Evolutionary conservation across 2,329 filamentous ascomycete species (phyloP).

Genomic region (Aspergillus aculeatus): DNA sequence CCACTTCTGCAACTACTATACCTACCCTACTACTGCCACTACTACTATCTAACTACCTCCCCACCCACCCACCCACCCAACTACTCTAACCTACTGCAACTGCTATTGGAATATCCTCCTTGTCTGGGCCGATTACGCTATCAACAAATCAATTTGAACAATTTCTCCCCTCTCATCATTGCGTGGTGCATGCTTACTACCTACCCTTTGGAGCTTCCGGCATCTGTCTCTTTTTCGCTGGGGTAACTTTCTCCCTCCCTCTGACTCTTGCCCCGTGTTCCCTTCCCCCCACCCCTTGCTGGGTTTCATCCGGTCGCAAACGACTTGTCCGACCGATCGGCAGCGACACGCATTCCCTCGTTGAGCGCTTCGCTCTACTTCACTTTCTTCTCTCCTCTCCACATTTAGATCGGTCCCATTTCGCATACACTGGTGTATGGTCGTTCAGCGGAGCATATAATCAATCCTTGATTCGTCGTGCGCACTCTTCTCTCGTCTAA

Average conservation of each 20-base stretch:
- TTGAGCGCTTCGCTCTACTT: constrained; percentile 10
- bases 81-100: neutral
- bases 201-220: neutral
- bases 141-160: neutral
- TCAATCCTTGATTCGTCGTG: constrained; percentile 10
- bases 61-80: neutral
- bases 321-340: constrained; percentile 17
- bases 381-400: constrained; percentile 14
- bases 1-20: neutral
- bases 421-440: constrained; percentile 24
- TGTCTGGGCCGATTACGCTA: neutral
- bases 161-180: constrained; percentile 31
- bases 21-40: neutral
- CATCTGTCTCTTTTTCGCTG: constrained; percentile 11
- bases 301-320: constrained; percentile 20
- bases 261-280: constrained; percentile 6
- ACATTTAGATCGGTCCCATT: constrained; percentile 22
- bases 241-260: neutral
- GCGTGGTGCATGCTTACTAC: constrained; percentile 22
- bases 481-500: constrained; percentile 1
- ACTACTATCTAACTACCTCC: neutral
- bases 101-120: neutral
- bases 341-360: constrained; percentile 16
- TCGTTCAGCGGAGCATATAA: constrained; percentile 9
- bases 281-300: constrained; percentile 18